Conservation (phyloP, 129 eudicot genomes). For the Pittosporum tobira region DNA sequence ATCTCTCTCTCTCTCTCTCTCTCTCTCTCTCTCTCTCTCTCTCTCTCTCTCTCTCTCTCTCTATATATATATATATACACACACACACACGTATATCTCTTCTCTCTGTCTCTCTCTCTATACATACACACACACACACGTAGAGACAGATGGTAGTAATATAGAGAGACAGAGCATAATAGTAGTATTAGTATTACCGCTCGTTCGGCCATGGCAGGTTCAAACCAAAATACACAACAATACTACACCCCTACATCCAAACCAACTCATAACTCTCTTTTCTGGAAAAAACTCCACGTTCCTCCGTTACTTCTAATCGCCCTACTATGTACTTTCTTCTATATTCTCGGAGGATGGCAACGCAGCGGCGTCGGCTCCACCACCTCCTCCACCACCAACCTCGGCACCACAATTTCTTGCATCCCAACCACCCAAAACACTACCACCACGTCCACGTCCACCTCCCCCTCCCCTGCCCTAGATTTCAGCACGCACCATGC, state of each 20-base stretch:
- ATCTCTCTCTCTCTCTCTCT: too few relatives aligned
- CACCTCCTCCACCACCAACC: slow-evolving; percentile 18
- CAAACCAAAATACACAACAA: slow-evolving; percentile 19
- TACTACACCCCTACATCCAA: slow-evolving; percentile 61
- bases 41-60: neutral
- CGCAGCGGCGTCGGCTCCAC: slow-evolving; percentile 16
- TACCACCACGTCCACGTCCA: slow-evolving; percentile 9
- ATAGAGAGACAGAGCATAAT: too few relatives aligned
- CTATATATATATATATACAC: too few relatives aligned
- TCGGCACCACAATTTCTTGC: slow-evolving; percentile 22
- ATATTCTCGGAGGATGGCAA: slow-evolving; percentile 59
- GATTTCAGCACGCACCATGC: slow-evolving; percentile 66
- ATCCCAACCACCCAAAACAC: slow-evolving; percentile 14
- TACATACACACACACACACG: too few relatives aligned
- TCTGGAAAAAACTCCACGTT: slow-evolving; percentile 28
- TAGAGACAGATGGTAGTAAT: too few relatives aligned
- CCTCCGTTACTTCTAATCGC: slow-evolving; percentile 21
- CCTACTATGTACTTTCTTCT: slow-evolving; percentile 60
- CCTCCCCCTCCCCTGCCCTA: slow-evolving; percentile 13
- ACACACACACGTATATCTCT: too few relatives aligned
- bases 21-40: too few relatives aligned
- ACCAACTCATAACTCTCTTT: slow-evolving; percentile 19
- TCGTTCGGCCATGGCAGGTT: slow-evolving; percentile 45
- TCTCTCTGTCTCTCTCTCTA: too few relatives aligned
- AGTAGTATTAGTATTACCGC: too few relatives aligned